Evolutionary conservation across 2,329 filamentous ascomycete genomes (phyloP), one percentile per base, ranked within the genome.

Genomic region (Penicillium sp.): DNA sequence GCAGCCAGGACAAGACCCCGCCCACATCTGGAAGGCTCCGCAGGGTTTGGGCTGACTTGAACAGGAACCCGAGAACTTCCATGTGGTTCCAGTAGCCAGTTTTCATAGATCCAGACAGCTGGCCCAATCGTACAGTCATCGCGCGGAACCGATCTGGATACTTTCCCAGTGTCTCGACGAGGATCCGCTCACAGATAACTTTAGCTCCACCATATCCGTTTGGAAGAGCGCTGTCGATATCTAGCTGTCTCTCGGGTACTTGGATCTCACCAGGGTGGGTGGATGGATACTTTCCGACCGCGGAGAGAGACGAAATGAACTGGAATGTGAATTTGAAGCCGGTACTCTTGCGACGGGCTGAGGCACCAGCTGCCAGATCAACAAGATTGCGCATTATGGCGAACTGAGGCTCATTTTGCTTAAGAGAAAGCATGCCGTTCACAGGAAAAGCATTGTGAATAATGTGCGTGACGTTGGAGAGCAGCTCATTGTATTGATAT

Each of bases 301-400:
- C 51, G 1, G 50, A 51, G 33, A 59, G 54, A 6, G 56, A 59
- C 3, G 56, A 55, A 18, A 59, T 40, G 23, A 59, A 49, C 20
- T 59, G 56, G 39, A 59, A 58, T 6, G 24, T 27, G 24, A 27
- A 27, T 27, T 27, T 27, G 24, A 27, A 27, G 21, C 15, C 29
- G 17, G 27, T 18, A 12, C 4, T 20, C 17, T 18, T 23, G 7
- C 4, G 15, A 21, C 24, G 26, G 15, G 20, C 26, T 13, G 32
- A 39, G 15, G 30, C 64, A 0, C 73, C 69, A 2, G 65, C 49
- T 0, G 78, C 76, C 2, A 84, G 65, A 32, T 78, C 65, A 7
- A 80, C 70, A 4, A 86, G 65, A 54, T 79, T 77, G 5, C 78
- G 75, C 45, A 84, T 74, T 3, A 78, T 75, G 2, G 74, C 69